Conservation (phyloP, 805 yeast genomes). For the Pichia membranifaciens region DNA sequence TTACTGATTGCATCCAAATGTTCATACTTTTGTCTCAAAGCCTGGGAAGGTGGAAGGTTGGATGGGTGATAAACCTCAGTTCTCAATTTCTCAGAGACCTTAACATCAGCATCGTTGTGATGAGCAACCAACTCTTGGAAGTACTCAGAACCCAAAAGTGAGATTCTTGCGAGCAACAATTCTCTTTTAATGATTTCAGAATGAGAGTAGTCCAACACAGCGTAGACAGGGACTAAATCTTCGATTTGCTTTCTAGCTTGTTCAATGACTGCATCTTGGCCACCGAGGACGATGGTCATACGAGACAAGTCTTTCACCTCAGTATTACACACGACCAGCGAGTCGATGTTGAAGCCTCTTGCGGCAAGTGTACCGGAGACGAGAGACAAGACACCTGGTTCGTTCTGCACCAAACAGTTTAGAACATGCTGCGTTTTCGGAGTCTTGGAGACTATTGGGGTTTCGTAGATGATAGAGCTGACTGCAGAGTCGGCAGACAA, state of each 20-base stretch:
- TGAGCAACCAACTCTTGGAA: constrained; percentile 90
- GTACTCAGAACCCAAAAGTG: constrained; percentile 95
- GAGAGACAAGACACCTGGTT: constrained; percentile 93
- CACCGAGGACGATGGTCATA: constrained; percentile 92
- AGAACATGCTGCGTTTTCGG: constrained; percentile 82
- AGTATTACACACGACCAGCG: constrained; percentile 92
- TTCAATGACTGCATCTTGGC: constrained; percentile 93
- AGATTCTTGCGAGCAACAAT: constrained; percentile 83
- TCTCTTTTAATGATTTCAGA: constrained; percentile 90
- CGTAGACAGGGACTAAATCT: constrained; percentile 96
- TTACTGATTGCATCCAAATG: constrained; percentile 81
- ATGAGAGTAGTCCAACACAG: constrained; percentile 89
- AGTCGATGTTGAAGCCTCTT: constrained; percentile 96
- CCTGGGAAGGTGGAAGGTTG: constrained; percentile 84
- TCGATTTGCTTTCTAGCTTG: constrained; percentile 98
- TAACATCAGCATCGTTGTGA: constrained; percentile 50
- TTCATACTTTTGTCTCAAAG: constrained; percentile 86
- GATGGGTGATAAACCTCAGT: constrained; percentile 72
- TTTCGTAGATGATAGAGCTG: constrained; percentile 89
- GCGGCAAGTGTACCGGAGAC: constrained; percentile 96
- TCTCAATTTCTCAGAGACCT: constrained; percentile 36
- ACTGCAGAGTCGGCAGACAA: constrained; percentile 98
- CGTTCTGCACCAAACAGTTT: constrained; percentile 96
- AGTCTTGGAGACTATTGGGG: constrained; percentile 58
- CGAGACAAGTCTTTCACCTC: constrained; percentile 92